Percentiles rank a stretch among this genome's conserved stretches.
These are phyloP conservation scores for Cryptosporidium andersoni DNA, from an alignment of 169 alveolate genomes.

Conservation along the genomic window DNA sequence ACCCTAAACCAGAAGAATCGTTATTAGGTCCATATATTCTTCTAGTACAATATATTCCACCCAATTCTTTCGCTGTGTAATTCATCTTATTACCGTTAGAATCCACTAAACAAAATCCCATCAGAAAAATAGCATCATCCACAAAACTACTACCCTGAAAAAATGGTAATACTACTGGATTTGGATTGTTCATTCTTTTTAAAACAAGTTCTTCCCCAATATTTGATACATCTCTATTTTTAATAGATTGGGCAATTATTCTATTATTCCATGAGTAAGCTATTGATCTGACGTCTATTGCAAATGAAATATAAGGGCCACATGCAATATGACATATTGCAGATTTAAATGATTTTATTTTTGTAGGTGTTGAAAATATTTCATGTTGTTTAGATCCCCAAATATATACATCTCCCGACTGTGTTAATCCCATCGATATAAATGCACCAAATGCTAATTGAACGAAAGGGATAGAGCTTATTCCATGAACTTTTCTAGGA, in stretches of 20 bases:
- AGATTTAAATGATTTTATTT: constrained; percentile 28
- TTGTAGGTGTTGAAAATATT: constrained; percentile 14
- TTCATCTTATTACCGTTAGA: constrained; percentile 18
- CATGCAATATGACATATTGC: constrained; percentile 30
- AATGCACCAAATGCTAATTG: constrained; percentile 48
- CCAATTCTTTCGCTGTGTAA: constrained; percentile 2
- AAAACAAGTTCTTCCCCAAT: constrained; percentile 11
- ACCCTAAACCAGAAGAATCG: constrained; percentile 8
- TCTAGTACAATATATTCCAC: constrained; percentile 14
- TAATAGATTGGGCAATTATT: constrained; percentile 11
- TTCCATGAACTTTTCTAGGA: constrained; percentile 44
- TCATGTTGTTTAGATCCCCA: constrained; percentile 61
- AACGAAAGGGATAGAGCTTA: constrained; percentile 38
- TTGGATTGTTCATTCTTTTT: constrained; percentile 32
- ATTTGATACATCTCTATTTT: neutral
- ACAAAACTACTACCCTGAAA: constrained; percentile 51
- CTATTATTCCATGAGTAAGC: constrained; percentile 41
- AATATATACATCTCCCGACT: constrained; percentile 56
- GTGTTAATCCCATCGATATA: constrained; percentile 37
- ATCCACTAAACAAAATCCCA: constrained; percentile 43
- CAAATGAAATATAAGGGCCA: constrained; percentile 54
- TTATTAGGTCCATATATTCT: neutral
- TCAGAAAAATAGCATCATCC: constrained; percentile 21
- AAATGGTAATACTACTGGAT: constrained; percentile 28
- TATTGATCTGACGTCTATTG: constrained; percentile 36